phyloP scores from a whole-genome alignment of 1,284 basidiomycete species.

The Ceratobasidium sp. region DNA sequence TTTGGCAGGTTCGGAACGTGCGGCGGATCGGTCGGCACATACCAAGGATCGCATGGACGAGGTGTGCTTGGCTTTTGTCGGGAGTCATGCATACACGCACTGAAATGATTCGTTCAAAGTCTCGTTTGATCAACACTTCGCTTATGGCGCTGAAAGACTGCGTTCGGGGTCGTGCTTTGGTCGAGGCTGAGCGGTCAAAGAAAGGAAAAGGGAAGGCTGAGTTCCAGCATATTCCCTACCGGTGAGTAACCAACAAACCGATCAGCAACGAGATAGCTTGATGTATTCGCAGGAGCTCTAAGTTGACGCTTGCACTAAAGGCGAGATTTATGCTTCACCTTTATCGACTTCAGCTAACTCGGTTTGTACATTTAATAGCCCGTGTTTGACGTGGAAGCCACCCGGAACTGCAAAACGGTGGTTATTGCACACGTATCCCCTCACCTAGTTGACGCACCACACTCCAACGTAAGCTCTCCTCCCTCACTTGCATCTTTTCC shows the following conservation, averaged over 20 bases:
- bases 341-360: not conserved
- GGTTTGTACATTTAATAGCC: slow-evolving; percentile 50
- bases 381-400: slow-evolving; percentile 56
- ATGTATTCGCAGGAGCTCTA: slow-evolving; percentile 46
- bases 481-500: slow-evolving; percentile 14
- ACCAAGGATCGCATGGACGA: slow-evolving; percentile 46
- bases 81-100: slow-evolving; percentile 52
- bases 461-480: slow-evolving; percentile 47
- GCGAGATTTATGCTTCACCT: slow-evolving; percentile 44
- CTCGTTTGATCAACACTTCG: slow-evolving; percentile 56
- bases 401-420: slow-evolving; percentile 53
- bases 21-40: slow-evolving; percentile 50
- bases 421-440: slow-evolving; percentile 58
- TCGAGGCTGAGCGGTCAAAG: slow-evolving; percentile 38
- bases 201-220: slow-evolving; percentile 51
- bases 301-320: slow-evolving; percentile 57
- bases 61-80: not conserved
- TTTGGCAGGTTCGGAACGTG: slow-evolving; percentile 49
- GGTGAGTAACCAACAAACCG: slow-evolving; percentile 36
- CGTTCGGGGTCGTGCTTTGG: slow-evolving; percentile 52
- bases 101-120: slow-evolving; percentile 46
- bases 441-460: slow-evolving; percentile 55
- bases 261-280: not conserved
- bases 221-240: slow-evolving; percentile 57
- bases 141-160: slow-evolving; percentile 58